Base-by-base conservation (phyloP, 2,329 filamentous ascomycete genomes). In the Dothiorella sarmentorum region DNA sequence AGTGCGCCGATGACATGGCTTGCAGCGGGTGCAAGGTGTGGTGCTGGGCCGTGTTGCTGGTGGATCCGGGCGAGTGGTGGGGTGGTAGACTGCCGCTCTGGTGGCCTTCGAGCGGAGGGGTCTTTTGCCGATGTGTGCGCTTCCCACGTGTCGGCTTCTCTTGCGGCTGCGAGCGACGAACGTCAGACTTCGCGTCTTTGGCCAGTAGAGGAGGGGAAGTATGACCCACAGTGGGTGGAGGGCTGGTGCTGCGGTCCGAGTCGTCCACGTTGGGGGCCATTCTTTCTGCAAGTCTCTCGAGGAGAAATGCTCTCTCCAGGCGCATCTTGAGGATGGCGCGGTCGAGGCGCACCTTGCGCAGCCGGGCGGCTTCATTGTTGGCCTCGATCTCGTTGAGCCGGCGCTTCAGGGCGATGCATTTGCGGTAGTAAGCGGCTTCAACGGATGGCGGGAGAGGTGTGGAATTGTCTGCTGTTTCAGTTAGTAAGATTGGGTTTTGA, bases 331-430 rank as follows among this genome's bases (percentile, higher is more conserved):
- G 88, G 65, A 97, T 88, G 68, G 90, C 89, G 63, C 92, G 86
- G 73, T 89, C 87, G 62, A 96, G 84, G 47, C 92, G 88, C 38
- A 83, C 80, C 63, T 96, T 88, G 53, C 91, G 88, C 56, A 90
- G 79, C 56, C 90, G 85, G 45, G 90, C 88, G 59, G 89, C 84
- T 67, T 96, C 91, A 73, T 97, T 97, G 69, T 91, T 88, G 61
- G 91, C 86, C 72, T 97, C 92, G 67, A 97, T 90, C 72, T 97
- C 92, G 71, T 87, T 89, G 63, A 94, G 90, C 61, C 94, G 89
- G 67, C 90, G 89, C 77, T 95, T 95, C 20, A 99, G 84, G 67
- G 95, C 89, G 71, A 97, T 91, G 74, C 93, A 97, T 84, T 99
- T 97, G 64, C 90, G 85, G 68, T 94, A 91, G 76, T 97, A 99